These are phyloP conservation scores for Amanita fuliginea DNA, from an alignment of 768 basidiomycete species.

Conservation along the genomic window DNA sequence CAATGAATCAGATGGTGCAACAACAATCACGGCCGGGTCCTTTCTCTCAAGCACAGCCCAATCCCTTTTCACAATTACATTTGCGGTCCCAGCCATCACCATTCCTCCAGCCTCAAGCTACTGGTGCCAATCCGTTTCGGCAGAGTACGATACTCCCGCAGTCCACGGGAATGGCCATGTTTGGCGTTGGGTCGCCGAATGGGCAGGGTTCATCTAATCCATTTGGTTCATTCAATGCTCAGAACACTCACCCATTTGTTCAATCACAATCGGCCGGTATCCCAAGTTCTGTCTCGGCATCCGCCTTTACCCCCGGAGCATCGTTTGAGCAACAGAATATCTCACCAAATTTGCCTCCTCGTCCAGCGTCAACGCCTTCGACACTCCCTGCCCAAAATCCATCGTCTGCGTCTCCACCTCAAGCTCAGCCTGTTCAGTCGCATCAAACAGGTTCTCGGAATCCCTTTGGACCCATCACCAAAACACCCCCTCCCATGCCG, in stretches of 20 bases:
- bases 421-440: conserved; percentile 58
- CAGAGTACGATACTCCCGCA: conserved; percentile 66
- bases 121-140: conserved; percentile 75
- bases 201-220: not conserved
- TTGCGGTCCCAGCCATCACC: conserved; percentile 19
- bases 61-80: conserved; percentile 11
- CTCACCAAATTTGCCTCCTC: conserved; percentile 30
- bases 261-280: conserved; percentile 3
- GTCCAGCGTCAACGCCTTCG: conserved; percentile 68
- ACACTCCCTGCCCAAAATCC: conserved; percentile 23
- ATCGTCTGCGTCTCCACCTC: conserved; percentile 26
- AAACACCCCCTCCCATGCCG: conserved; percentile 54
- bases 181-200: conserved; percentile 19
- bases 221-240: conserved; percentile 1
- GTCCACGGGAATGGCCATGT: conserved; percentile 43
- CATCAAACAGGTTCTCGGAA: conserved; percentile 94
- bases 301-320: conserved; percentile 14
- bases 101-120: conserved; percentile 47
- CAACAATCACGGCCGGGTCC: not conserved
- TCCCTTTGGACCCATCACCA: conserved; percentile 77
- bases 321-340: conserved; percentile 10
- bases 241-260: conserved; percentile 11
- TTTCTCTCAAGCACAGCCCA: conserved; percentile 17
- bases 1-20: conserved; percentile 29
- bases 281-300: conserved; percentile 3